Evolutionary conservation across 73 alveolate genomes (phyloP).

Genomic region (Tetrahymena borealis): DNA sequence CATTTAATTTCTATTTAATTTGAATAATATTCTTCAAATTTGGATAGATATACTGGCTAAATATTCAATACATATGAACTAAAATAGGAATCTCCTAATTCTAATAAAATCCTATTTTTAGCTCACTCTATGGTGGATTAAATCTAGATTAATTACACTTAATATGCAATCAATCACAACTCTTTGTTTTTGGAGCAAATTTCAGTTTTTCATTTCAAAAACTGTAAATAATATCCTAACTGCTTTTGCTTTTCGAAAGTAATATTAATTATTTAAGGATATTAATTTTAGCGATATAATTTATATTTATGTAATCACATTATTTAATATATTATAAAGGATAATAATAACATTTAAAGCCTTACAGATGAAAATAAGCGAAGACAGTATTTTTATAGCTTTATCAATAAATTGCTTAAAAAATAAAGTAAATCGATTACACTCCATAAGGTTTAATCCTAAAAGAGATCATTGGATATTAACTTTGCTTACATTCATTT

Average conservation of each 20-base stretch:
- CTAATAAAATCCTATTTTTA: background rate
- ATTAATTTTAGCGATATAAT: too few species aligned
- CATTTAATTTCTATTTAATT: background rate
- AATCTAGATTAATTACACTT: background rate
- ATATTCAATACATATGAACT: background rate
- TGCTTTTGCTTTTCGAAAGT: background rate
- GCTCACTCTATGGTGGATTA: background rate
- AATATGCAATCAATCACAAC: background rate
- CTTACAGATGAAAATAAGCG: background rate
- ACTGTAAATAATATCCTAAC: background rate
- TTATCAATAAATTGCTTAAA: background rate
- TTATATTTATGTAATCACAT: too few species aligned
- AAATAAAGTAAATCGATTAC: background rate
- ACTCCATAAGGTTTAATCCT: background rate
- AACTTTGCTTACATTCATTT: background rate
- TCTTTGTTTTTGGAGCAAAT: background rate
- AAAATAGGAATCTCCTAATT: background rate
- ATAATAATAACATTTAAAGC: too few species aligned
- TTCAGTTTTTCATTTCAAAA: background rate
- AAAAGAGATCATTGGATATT: background rate
- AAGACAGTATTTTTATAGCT: background rate
- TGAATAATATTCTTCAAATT: background rate
- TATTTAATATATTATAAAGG: too few species aligned
- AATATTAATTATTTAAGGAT: too few species aligned
- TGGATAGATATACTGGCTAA: background rate